Conservation (phyloP, 116 monocot genomes). For the Phalaenopsis hybrid region DNA sequence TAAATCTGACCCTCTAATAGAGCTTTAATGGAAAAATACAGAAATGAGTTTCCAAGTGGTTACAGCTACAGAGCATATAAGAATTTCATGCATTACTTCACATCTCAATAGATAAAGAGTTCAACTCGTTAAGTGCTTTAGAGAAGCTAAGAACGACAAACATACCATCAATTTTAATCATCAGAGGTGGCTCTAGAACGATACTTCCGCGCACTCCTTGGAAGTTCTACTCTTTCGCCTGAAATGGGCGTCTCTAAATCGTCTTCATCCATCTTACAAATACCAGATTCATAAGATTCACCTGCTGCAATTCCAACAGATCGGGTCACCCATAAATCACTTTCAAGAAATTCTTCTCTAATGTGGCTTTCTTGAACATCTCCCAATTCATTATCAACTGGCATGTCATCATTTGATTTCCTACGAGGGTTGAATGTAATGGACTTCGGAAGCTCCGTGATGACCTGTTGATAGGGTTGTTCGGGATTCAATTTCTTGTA, state of each 20-base stretch:
- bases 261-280: slow-evolving; percentile 48
- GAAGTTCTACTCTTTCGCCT: not conserved
- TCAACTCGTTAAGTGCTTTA: not conserved
- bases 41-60: too few relatives aligned
- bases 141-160: not conserved
- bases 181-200: slow-evolving; percentile 19
- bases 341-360: slow-evolving; percentile 1
- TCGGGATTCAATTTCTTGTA: slow-evolving; percentile 29
- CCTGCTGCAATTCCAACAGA: slow-evolving; percentile 30
- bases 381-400: slow-evolving; percentile 23
- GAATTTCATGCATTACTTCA: too few relatives aligned
- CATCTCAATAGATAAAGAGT: not conserved
- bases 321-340: not conserved
- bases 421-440: slow-evolving; percentile 66
- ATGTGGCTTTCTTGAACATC: not conserved
- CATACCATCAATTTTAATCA: slow-evolving; percentile 13
- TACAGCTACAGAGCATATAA: too few relatives aligned
- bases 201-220: slow-evolving; percentile 20
- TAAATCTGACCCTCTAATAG: too few relatives aligned
- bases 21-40: too few relatives aligned
- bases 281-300: slow-evolving; percentile 32
- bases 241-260: slow-evolving; percentile 7
- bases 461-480: slow-evolving; percentile 20
- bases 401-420: slow-evolving; percentile 34
- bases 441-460: slow-evolving; percentile 50